Conservation (phyloP, 306 rosid genomes). For the Vigna nakashimae region DNA sequence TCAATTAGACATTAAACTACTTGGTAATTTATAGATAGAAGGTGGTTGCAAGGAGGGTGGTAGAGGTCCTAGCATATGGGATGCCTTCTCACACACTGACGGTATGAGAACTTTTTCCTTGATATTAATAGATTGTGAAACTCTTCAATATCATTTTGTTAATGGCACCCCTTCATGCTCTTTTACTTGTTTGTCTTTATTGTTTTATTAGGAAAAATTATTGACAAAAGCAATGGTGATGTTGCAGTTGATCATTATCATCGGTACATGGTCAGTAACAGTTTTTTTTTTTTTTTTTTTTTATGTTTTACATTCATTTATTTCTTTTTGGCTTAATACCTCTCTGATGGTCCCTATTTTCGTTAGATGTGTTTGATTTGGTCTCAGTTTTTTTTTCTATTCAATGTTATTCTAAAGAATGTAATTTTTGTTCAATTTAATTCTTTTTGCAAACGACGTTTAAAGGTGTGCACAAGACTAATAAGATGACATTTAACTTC, state of each 20-base stretch:
- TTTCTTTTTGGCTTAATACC: not conserved
- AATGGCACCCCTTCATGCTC: constrained; percentile 24
- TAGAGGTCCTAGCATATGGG: constrained; percentile 90
- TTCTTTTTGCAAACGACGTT: too few relatives aligned
- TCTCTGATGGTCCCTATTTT: too few relatives aligned
- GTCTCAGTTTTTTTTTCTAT: too few relatives aligned
- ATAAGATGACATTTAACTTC: too few relatives aligned
- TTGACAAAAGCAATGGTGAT: constrained; percentile 85
- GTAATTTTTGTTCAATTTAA: too few relatives aligned
- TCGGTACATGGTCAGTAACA: constrained; percentile 73
- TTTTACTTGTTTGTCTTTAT: constrained; percentile 27
- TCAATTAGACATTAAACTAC: constrained; percentile 21
- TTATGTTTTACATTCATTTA: not conserved
- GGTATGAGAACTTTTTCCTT: constrained; percentile 52
- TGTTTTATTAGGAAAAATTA: constrained; percentile 65
- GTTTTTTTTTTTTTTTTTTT: not conserved
- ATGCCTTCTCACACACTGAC: constrained; percentile 75
- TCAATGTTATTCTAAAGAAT: too few relatives aligned
- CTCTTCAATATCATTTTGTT: constrained; percentile 29
- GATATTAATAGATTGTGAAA: not conserved
- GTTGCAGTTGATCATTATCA: constrained; percentile 93
- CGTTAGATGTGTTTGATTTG: too few relatives aligned
- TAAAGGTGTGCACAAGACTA: too few relatives aligned
- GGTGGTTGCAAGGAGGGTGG: constrained; percentile 84
- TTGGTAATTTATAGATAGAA: constrained; percentile 70